Conservation (phyloP, 1,139 yeast species). For the Suzukiozyma palmioleophila region DNA sequence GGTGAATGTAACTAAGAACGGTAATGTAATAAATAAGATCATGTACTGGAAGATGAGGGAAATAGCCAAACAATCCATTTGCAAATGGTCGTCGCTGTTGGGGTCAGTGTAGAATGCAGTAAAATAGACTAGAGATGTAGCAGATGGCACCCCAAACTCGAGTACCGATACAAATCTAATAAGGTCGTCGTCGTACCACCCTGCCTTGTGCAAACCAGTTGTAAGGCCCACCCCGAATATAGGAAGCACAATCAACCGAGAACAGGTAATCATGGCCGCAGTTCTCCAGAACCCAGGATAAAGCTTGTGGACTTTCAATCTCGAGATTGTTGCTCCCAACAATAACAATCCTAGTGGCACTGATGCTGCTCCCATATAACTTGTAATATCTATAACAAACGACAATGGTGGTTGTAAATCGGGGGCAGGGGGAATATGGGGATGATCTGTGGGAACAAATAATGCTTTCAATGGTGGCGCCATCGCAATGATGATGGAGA, state of each 20-base stretch:
- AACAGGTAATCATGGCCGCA: conserved; percentile 32
- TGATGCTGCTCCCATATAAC: conserved; percentile 79
- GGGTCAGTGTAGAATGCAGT: conserved; percentile 81
- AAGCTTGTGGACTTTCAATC: conserved; percentile 56
- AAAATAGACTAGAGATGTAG: conserved; percentile 77
- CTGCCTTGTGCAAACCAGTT: conserved; percentile 39
- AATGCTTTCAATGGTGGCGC: conserved; percentile 83
- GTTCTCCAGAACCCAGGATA: conserved; percentile 72
- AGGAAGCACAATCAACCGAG: conserved; percentile 36
- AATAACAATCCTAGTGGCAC: conserved; percentile 83
- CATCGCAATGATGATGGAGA: conserved; percentile 66
- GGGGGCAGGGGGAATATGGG: conserved; percentile 60
- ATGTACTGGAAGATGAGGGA: conserved; percentile 67
- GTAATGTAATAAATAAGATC: conserved; percentile 55
- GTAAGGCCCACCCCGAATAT: conserved; percentile 44
- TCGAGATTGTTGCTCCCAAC: conserved; percentile 81
- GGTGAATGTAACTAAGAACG: conserved; percentile 60
- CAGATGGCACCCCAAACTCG: conserved; percentile 79
- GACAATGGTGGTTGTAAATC: conserved; percentile 80
- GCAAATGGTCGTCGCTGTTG: conserved; percentile 54
- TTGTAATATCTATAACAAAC: conserved; percentile 73
- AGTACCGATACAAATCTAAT: conserved; percentile 66
- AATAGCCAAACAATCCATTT: conserved; percentile 81
- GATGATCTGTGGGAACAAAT: conserved; percentile 44
- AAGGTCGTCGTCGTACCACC: conserved; percentile 48